A percentile compares a stretch with the other conserved stretches of the same genome.
Conservation (phyloP, 352 stramenopile genomes). For the Pythium brachiatum region DNA sequence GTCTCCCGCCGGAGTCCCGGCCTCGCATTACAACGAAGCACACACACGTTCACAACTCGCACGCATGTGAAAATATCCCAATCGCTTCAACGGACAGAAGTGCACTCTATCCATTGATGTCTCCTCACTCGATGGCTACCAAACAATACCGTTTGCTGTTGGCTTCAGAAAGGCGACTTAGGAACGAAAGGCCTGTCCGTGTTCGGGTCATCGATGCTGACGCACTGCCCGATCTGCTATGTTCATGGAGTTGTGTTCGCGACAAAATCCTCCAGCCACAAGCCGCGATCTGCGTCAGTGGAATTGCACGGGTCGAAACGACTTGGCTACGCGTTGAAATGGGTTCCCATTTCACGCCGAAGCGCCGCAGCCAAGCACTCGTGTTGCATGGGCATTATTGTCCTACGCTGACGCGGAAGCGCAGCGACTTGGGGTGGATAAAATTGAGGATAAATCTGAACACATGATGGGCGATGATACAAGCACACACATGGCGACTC, state of each 20-base stretch:
- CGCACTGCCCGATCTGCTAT: background rate
- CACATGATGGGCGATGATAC: conserved; percentile 4
- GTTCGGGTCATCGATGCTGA: background rate
- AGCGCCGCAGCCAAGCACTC: too few species aligned
- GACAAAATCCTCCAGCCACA: background rate
- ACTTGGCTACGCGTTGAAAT: too few species aligned
- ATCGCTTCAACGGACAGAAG: background rate
- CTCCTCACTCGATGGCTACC: conserved; percentile 4
- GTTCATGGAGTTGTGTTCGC: background rate
- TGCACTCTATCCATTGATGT: background rate
- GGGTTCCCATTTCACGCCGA: too few species aligned
- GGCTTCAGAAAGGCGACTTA: background rate
- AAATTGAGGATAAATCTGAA: conserved; percentile 3
- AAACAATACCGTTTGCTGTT: background rate
- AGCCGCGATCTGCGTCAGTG: too few species aligned
- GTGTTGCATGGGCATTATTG: too few species aligned
- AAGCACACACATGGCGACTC: background rate
- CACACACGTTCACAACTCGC: too few species aligned
- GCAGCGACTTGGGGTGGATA: background rate
- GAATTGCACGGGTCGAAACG: too few species aligned
- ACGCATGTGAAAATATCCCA: background rate
- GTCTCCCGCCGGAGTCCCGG: too few species aligned
- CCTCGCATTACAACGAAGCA: too few species aligned
- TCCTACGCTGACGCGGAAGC: background rate
- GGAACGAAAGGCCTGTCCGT: background rate